These are phyloP conservation scores for Striga hermonthica DNA, from an alignment of 305 asterid genomes.

Conservation along the genomic window DNA sequence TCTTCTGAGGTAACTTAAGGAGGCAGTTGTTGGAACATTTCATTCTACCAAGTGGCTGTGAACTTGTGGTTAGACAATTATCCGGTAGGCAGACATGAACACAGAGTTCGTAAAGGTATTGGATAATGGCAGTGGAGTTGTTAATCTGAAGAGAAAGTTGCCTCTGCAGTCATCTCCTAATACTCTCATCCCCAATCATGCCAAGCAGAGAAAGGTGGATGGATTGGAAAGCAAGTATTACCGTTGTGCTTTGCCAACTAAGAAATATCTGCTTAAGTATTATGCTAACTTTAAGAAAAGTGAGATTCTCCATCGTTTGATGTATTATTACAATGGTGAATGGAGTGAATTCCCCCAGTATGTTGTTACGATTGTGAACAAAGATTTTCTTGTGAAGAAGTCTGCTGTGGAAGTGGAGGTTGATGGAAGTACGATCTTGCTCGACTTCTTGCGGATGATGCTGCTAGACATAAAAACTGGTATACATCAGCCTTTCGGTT, in stretches of 20 bases:
- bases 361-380: slow-evolving; percentile 52
- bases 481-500: slow-evolving; percentile 64
- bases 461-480: slow-evolving; percentile 71
- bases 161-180: slow-evolving; percentile 42
- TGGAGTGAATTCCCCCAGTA: slow-evolving; percentile 48
- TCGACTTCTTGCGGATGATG: slow-evolving; percentile 81
- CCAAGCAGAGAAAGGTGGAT: slow-evolving; percentile 63
- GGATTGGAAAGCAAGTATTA: slow-evolving; percentile 36
- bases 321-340: slow-evolving; percentile 48
- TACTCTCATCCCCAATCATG: slow-evolving; percentile 38
- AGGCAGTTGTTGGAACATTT: slow-evolving; percentile 34
- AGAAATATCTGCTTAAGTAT: slow-evolving; percentile 44
- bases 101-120: slow-evolving; percentile 76
- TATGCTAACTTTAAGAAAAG: slow-evolving; percentile 66
- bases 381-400: slow-evolving; percentile 57
- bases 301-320: slow-evolving; percentile 50
- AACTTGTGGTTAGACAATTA: slow-evolving; percentile 57
- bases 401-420: slow-evolving; percentile 60
- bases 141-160: slow-evolving; percentile 71
- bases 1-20: slow-evolving; percentile 43
- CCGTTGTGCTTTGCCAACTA: slow-evolving; percentile 37
- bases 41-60: slow-evolving; percentile 41
- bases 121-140: slow-evolving; percentile 61
- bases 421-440: slow-evolving; percentile 44
- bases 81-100: slow-evolving; percentile 62